Percentiles rank a stretch among this genome's conserved stretches.
These are phyloP conservation scores for Boletus subcaerulescens DNA, from an alignment of 768 basidiomycete species.

Conservation along the genomic window DNA sequence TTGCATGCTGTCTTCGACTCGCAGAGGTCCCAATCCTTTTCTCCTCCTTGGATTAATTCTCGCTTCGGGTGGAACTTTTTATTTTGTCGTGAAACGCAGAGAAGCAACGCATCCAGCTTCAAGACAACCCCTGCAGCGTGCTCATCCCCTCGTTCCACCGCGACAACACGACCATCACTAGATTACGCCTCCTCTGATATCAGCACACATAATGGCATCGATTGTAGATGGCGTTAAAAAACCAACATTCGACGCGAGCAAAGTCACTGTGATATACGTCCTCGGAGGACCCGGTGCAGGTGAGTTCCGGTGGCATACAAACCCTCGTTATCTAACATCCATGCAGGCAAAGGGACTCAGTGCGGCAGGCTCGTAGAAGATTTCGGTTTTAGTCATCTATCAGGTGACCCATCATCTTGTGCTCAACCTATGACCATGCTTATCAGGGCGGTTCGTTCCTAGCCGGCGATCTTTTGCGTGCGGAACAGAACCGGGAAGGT, in stretches of 20 bases:
- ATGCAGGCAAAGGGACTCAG: constrained; percentile 92
- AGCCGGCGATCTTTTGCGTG: constrained; percentile 98
- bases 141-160: constrained; percentile 66
- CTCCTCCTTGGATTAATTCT: constrained; percentile 55
- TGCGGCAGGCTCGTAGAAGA: constrained; percentile 80
- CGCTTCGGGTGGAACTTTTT: constrained; percentile 58
- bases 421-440: constrained; percentile 6
- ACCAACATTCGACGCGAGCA: constrained; percentile 55
- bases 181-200: constrained; percentile 4
- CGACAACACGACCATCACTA: constrained; percentile 35
- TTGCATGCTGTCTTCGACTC: constrained; percentile 19
- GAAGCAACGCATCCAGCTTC: constrained; percentile 61
- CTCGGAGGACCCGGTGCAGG: constrained; percentile 97
- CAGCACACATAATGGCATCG: constrained; percentile 14
- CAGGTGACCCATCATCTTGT: constrained; percentile 51
- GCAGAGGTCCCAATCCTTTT: constrained; percentile 58
- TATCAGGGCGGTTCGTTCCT: constrained; percentile 6
- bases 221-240: background rate
- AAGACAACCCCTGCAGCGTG: constrained; percentile 54
- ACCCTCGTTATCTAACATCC: constrained; percentile 4
- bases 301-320: constrained; percentile 29
- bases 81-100: constrained; percentile 50
- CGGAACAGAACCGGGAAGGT: constrained; percentile 85
- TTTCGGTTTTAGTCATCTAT: constrained; percentile 89
- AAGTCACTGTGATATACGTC: constrained; percentile 90